Evolutionary conservation across 257 asterid species (phyloP), one percentile per base, ranked within the genome.

Genomic region (Penstemon barbatus): DNA sequence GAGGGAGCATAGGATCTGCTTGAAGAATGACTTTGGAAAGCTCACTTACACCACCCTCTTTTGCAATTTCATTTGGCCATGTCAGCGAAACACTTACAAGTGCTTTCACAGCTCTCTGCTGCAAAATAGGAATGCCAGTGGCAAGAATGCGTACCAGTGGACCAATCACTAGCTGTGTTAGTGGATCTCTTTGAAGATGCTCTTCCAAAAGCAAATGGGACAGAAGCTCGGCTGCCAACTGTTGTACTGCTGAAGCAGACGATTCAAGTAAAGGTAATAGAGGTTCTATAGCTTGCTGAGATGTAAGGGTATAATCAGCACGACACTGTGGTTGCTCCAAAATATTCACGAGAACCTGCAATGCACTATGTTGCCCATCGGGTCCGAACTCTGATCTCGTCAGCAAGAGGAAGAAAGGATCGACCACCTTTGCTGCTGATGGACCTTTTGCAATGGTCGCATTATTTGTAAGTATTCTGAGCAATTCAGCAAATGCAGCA

Each of bases 41-140:
- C 79, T 91, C 96, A 72, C 85, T 72, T 9, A 94, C 99, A n/a
- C 97, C 99, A 25, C 99, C 99, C 81, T 91, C 99, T 79, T 83
- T 94, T 15, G 99, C 99, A 63, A 94, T 94, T 75, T 94, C 97
- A 70, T 91, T 94, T 39, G 99, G 97, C 97, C 97, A 94, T 56
- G 85, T 81, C 48, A 80, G 68, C 8, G 95, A 87, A 57, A 91
- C 77, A 65, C 91, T 80, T 39, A 94, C 97, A 42, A 94, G 95
- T 68, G 99, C 96, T 82, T 81, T 88, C 68, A 89, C 95, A 15
- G 99, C 95, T 76, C 95, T 82, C 86, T 91, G 99, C 77, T 94
- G 99, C 91, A 91, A 76, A 74, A 90, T 77, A 13, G 93, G 88
- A 78, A 84, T 78, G 57, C 91, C 97, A 4, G 97, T 83, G 78